phyloP scores from a whole-genome alignment of 495 filamentous ascomycete genomes.

The Penicillium fimorum region DNA sequence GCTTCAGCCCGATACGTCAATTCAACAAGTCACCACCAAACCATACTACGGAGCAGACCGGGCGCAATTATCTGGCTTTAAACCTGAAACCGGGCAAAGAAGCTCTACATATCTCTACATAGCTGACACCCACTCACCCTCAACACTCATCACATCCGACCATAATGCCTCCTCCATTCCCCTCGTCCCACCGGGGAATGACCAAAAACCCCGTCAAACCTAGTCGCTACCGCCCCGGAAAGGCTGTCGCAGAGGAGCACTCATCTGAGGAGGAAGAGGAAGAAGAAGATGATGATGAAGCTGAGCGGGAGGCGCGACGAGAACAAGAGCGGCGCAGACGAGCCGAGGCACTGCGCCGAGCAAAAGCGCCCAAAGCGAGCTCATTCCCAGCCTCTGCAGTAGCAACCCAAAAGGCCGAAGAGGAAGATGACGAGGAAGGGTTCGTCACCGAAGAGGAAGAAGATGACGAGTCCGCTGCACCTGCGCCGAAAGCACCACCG shows the following conservation, averaged over 20 bases:
- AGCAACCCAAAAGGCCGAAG: slow-evolving; percentile 32
- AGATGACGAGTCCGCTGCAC: slow-evolving; percentile 30
- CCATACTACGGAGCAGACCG: slow-evolving; percentile 25
- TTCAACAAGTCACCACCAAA: slow-evolving; percentile 27
- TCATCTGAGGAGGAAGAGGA: slow-evolving; percentile 61
- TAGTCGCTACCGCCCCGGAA: slow-evolving; percentile 78
- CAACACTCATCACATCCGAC: slow-evolving; percentile 20
- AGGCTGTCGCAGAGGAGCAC: slow-evolving; percentile 64
- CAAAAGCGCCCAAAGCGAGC: slow-evolving; percentile 61
- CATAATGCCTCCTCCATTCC: slow-evolving; percentile 62
- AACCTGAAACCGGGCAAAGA: slow-evolving; percentile 12
- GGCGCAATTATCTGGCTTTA: slow-evolving; percentile 24
- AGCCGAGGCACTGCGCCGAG: slow-evolving; percentile 32
- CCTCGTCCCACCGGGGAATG: slow-evolving; percentile 72
- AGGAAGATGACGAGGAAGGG: slow-evolving; percentile 64
- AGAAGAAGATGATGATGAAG: slow-evolving; percentile 47
- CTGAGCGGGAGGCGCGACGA: slow-evolving; percentile 42
- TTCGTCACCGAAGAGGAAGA: slow-evolving; percentile 70
- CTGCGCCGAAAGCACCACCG: slow-evolving; percentile 35
- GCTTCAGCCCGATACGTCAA: slow-evolving; percentile 30
- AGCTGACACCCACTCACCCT: neutral
- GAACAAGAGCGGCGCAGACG: slow-evolving; percentile 36
- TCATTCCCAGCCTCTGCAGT: slow-evolving; percentile 47
- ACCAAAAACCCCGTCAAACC: slow-evolving; percentile 86
- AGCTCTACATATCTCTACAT: slow-evolving; percentile 28